These are phyloP conservation scores for Linanthus parryae DNA, from an alignment of 148 eudicot species.

Conservation along the genomic window DNA sequence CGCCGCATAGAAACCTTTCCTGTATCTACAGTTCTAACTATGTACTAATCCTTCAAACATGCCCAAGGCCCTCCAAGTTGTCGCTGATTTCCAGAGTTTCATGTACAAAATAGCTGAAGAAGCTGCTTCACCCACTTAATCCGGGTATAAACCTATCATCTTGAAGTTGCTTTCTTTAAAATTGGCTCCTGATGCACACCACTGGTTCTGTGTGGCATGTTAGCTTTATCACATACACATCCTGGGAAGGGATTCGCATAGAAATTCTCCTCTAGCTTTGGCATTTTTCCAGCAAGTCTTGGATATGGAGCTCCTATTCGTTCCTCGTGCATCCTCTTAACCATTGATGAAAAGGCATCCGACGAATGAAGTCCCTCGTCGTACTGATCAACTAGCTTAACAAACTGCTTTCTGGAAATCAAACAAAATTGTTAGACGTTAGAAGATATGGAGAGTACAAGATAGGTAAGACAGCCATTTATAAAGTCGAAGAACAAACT, in stretches of 20 bases:
- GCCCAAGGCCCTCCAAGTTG: too few relatives aligned
- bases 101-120: too few relatives aligned
- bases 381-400: slow-evolving; percentile 39
- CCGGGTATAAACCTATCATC: too few relatives aligned
- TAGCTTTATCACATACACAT: slow-evolving; percentile 41
- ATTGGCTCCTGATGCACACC: too few relatives aligned
- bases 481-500: neutral
- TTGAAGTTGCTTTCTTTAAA: too few relatives aligned
- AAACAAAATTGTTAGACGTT: too few relatives aligned
- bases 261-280: slow-evolving; percentile 49
- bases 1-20: too few relatives aligned
- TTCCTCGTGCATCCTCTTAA: slow-evolving; percentile 33
- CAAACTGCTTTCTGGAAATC: slow-evolving; percentile 31
- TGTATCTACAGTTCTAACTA: too few relatives aligned
- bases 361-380: slow-evolving; percentile 37
- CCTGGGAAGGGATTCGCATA: slow-evolving; percentile 65
- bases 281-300: slow-evolving; percentile 30
- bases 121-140: too few relatives aligned
- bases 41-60: too few relatives aligned
- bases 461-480: neutral
- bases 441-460: too few relatives aligned
- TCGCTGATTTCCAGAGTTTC: too few relatives aligned
- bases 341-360: slow-evolving; percentile 34
- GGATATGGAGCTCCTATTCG: slow-evolving; percentile 33
- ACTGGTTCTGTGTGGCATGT: neutral